phyloP scores from a whole-genome alignment of 176 grass and related monocot genomes.

The Puccinellia tenuiflora region DNA sequence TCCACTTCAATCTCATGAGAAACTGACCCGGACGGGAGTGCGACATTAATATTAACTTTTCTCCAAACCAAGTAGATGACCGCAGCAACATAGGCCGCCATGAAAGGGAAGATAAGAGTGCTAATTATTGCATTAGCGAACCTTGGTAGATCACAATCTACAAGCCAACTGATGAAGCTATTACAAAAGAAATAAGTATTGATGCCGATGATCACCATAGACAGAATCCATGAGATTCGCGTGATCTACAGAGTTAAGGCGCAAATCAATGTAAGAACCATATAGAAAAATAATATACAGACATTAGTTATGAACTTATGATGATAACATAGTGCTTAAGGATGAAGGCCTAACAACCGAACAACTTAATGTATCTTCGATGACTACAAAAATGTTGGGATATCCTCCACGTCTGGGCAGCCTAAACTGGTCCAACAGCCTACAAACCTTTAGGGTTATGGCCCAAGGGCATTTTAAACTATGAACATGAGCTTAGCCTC shows the following conservation, averaged over 20 bases:
- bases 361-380: too few relatives aligned
- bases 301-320: background rate
- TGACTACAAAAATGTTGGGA: background rate
- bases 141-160: conserved; percentile 44
- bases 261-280: conserved; percentile 10
- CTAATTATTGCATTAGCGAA: conserved; percentile 41
- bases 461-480: too few relatives aligned
- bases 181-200: conserved; percentile 71
- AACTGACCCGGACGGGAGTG: background rate
- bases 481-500: too few relatives aligned
- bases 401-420: too few relatives aligned
- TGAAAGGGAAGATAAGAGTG: conserved; percentile 60
- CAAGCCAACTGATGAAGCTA: conserved; percentile 47
- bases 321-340: background rate
- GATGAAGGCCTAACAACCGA: too few relatives aligned
- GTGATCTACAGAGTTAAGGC: conserved; percentile 43
- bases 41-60: conserved; percentile 24
- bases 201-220: conserved; percentile 44
- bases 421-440: too few relatives aligned
- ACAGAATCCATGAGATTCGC: conserved; percentile 53
- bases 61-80: conserved; percentile 53
- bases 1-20: conserved; percentile 15
- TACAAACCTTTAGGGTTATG: too few relatives aligned
- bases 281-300: background rate
- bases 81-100: conserved; percentile 52